Evolutionary conservation across 495 filamentous ascomycete genomes (phyloP).

Genomic region (Xylaria castorea): DNA sequence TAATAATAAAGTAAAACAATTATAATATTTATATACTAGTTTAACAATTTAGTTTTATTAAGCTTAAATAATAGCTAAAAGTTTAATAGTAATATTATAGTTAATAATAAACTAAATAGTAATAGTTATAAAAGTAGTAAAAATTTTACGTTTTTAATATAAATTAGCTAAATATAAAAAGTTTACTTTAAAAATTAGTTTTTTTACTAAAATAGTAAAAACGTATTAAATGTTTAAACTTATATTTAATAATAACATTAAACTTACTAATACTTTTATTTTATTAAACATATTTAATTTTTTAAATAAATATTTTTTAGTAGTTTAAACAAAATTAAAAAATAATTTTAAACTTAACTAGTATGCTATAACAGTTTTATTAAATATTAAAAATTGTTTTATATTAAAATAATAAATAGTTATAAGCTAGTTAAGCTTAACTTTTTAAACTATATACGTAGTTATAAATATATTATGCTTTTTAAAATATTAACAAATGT

Average conservation of each 20-base stretch:
- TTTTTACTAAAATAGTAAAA: too few relatives aligned
- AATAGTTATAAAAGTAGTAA: not conserved
- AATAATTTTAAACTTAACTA: too few relatives aligned
- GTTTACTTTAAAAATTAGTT: too few relatives aligned
- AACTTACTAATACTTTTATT: not conserved
- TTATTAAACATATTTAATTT: not conserved
- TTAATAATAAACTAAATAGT: not conserved
- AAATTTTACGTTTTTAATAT: not conserved
- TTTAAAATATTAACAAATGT: not conserved
- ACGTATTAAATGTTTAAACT: not conserved
- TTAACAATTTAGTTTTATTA: not conserved
- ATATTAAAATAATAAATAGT: constrained; percentile 1
- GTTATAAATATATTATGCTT: not conserved
- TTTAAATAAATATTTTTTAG: not conserved
- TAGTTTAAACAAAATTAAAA: not conserved
- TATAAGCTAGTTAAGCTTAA: not conserved
- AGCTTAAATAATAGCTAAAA: not conserved
- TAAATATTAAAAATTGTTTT: not conserved
- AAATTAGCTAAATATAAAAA: not conserved
- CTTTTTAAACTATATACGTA: not conserved
- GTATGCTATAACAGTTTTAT: too few relatives aligned
- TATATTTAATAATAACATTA: not conserved
- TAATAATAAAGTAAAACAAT: not conserved
- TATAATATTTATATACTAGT: not conserved
- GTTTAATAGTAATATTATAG: constrained; percentile 1